Conservation (phyloP, 2,329 filamentous ascomycete species). For the Teratosphaeria zuluensis region DNA sequence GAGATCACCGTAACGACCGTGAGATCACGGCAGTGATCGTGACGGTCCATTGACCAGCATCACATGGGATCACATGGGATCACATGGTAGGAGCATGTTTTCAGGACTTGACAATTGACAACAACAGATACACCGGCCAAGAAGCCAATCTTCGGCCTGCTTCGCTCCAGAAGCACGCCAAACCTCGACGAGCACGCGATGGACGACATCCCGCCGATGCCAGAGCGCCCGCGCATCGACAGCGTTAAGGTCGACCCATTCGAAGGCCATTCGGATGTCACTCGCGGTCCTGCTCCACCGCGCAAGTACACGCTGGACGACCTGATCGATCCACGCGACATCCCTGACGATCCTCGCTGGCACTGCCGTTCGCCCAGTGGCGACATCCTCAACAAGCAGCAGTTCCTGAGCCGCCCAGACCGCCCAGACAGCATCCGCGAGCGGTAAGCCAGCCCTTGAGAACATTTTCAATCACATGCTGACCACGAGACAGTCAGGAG, state of each 20-base stretch:
- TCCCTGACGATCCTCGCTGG: conserved; percentile 7
- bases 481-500: conserved; percentile 16
- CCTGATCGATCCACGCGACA: conserved; percentile 19
- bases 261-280: conserved; percentile 14
- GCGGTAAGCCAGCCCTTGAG: conserved; percentile 6
- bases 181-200: not conserved
- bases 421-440: conserved; percentile 27
- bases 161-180: not conserved
- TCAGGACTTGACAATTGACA: not conserved
- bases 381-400: conserved; percentile 16
- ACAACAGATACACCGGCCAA: not conserved
- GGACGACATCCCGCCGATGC: not conserved
- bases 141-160: not conserved
- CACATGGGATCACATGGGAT: not conserved
- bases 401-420: conserved; percentile 17
- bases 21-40: not conserved
- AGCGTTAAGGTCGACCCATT: conserved; percentile 3
- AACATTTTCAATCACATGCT: not conserved
- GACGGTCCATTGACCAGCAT: too few relatives aligned
- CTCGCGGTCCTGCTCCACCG: conserved; percentile 13
- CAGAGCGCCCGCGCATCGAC: not conserved
- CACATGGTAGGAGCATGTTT: not conserved
- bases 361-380: conserved; percentile 24
- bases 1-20: not conserved
- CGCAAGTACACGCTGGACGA: conserved; percentile 16